Conservation (phyloP, 2,329 filamentous ascomycete species). For the Hymenoscyphus occultus region DNA sequence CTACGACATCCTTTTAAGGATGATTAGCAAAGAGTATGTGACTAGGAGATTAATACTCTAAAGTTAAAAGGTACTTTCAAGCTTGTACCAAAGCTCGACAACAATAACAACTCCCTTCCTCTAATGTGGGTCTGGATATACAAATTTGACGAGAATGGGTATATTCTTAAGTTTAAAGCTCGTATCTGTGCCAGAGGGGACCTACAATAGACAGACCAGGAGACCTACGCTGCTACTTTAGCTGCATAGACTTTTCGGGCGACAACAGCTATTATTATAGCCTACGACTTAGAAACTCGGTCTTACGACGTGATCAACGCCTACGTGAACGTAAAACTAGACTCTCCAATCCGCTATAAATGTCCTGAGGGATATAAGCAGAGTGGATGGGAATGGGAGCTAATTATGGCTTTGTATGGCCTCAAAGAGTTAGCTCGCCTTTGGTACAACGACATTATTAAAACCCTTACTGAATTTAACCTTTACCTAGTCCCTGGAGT, state of each 20-base stretch:
- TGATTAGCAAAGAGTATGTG: not conserved
- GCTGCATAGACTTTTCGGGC: not conserved
- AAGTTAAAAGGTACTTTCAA: not conserved
- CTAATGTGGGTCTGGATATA: not conserved
- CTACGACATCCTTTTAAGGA: not conserved
- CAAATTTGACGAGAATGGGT: no score
- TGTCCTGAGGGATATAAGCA: not conserved
- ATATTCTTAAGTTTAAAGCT: no score
- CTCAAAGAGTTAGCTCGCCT: not conserved
- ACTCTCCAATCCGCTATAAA: not conserved
- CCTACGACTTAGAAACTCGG: not conserved
- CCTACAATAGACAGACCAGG: no score
- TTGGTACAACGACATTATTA: not conserved
- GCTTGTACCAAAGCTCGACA: not conserved
- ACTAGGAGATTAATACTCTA: not conserved
- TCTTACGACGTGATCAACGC: not conserved
- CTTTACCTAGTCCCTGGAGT: not conserved
- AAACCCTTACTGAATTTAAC: not conserved
- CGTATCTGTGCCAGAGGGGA: no score
- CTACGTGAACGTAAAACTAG: not conserved
- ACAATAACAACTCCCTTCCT: not conserved
- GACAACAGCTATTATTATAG: not conserved
- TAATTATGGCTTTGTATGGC: not conserved
- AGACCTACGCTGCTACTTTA: no score
- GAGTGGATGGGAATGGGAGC: no score